Conservation (phyloP, 345 rosid genomes). For the Anacardium occidentale region DNA sequence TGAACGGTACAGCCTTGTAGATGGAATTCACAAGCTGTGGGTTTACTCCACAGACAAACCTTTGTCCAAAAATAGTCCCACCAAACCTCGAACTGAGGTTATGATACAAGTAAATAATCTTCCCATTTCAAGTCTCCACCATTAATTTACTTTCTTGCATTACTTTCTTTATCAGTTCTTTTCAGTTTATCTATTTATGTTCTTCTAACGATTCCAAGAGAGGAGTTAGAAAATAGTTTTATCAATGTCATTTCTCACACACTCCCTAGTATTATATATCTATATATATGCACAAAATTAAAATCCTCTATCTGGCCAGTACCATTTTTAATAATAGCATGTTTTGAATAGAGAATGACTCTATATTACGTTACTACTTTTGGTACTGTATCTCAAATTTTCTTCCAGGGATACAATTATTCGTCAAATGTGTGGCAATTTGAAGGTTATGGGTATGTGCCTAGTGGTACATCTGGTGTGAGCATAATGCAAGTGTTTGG, state of each 20-base stretch:
- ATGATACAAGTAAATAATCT: slow-evolving; percentile 7
- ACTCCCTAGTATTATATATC: no score
- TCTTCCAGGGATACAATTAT: slow-evolving; percentile 33
- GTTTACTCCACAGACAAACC: slow-evolving; percentile 34
- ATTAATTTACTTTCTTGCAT: no score
- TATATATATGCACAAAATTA: no score
- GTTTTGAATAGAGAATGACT: neutral
- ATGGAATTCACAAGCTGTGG: slow-evolving; percentile 36
- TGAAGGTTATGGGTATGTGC: slow-evolving; percentile 40
- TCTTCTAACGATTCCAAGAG: no score
- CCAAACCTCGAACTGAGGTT: slow-evolving; percentile 27
- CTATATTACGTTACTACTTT: neutral
- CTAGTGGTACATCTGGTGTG: slow-evolving; percentile 32
- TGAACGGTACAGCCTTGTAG: slow-evolving; percentile 22
- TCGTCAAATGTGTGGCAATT: slow-evolving; percentile 42
- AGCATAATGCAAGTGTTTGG: slow-evolving; percentile 42
- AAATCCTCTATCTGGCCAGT: no score
- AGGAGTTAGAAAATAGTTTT: no score
- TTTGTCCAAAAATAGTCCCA: slow-evolving; percentile 18
- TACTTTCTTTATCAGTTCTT: no score
- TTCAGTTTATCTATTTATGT: no score
- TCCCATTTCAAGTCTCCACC: neutral
- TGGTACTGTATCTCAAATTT: neutral
- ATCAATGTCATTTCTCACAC: no score
- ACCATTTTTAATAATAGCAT: neutral